Conservation (phyloP, 306 rosid species). For the Adenanthera pavonina region DNA sequence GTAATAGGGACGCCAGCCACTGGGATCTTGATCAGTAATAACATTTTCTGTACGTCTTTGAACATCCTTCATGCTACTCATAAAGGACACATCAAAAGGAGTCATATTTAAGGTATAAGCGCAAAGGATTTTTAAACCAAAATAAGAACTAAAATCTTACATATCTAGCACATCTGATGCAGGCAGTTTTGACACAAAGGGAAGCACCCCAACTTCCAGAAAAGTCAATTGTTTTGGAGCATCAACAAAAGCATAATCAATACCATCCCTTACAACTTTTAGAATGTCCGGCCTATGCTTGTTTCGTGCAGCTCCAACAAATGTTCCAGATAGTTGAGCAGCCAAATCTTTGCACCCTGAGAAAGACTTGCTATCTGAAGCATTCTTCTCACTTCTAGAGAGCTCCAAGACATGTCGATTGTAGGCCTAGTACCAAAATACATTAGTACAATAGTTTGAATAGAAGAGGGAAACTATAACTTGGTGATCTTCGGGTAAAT, state of each 20-base stretch:
- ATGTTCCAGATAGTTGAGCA: conserved; percentile 83
- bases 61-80: conserved; percentile 70
- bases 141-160: conserved; percentile 57
- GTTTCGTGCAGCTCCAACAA: conserved; percentile 78
- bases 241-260: conserved; percentile 82
- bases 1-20: conserved; percentile 96
- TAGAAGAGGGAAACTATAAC: conserved; percentile 38
- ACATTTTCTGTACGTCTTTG: conserved; percentile 74
- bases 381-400: conserved; percentile 53
- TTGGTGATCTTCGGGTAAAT: conserved; percentile 22
- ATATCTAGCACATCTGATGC: conserved; percentile 71
- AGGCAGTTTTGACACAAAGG: conserved; percentile 80
- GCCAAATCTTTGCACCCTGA: conserved; percentile 80
- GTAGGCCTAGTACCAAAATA: conserved; percentile 67
- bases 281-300: conserved; percentile 76
- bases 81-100: conserved; percentile 39
- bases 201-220: conserved; percentile 76
- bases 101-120: conserved; percentile 20
- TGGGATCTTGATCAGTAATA: conserved; percentile 87
- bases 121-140: conserved; percentile 35
- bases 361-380: conserved; percentile 61
- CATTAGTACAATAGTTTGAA: conserved; percentile 17
- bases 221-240: conserved; percentile 82
- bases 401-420: conserved; percentile 56
- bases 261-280: conserved; percentile 76